A percentile compares a stretch with the other conserved stretches of the same genome.
phyloP scores from a whole-genome alignment of 1,139 yeast genomes.

The Kodamaea ohmeri region DNA sequence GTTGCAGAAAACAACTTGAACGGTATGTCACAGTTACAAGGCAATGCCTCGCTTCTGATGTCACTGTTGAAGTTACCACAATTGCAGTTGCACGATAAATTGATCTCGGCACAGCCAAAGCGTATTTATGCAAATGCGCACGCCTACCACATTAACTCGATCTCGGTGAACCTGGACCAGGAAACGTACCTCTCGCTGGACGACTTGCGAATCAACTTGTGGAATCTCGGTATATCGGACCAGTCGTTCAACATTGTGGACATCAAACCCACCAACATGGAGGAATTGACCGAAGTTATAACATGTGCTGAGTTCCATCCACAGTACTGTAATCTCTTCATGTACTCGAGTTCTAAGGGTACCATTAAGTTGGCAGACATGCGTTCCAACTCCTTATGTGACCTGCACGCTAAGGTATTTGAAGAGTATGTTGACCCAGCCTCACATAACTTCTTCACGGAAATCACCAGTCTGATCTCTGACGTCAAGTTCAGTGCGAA shows the following conservation, averaged over 20 bases:
- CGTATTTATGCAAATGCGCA: conserved; percentile 93
- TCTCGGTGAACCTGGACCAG: conserved; percentile 91
- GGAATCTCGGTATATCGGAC: conserved; percentile 94
- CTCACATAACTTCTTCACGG: conserved; percentile 94
- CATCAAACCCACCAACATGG: conserved; percentile 98
- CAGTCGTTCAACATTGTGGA: conserved; percentile 96
- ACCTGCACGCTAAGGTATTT: conserved; percentile 80
- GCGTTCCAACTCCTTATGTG: conserved; percentile 95
- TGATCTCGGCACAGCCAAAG: conserved; percentile 93
- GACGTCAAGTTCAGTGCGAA: conserved; percentile 91
- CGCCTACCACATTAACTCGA: conserved; percentile 96
- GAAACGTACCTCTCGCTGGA: conserved; percentile 94
- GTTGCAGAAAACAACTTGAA: conserved; percentile 84
- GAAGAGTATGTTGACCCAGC: conserved; percentile 94
- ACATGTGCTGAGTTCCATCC: conserved; percentile 99
- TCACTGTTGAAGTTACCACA: conserved; percentile 72
- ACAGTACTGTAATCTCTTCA: conserved; percentile 82
- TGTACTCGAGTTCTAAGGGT: conserved; percentile 97
- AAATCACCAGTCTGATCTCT: conserved; percentile 90
- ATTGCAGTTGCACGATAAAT: conserved; percentile 86
- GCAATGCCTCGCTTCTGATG: conserved; percentile 15
- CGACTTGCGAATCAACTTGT: conserved; percentile 90
- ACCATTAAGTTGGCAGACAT: conserved; percentile 94
- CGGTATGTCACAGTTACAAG: conserved; percentile 16
- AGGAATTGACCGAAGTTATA: conserved; percentile 95